These are phyloP conservation scores for Zalaria sp. DNA, from an alignment of 2,329 filamentous ascomycete species.

Conservation along the genomic window DNA sequence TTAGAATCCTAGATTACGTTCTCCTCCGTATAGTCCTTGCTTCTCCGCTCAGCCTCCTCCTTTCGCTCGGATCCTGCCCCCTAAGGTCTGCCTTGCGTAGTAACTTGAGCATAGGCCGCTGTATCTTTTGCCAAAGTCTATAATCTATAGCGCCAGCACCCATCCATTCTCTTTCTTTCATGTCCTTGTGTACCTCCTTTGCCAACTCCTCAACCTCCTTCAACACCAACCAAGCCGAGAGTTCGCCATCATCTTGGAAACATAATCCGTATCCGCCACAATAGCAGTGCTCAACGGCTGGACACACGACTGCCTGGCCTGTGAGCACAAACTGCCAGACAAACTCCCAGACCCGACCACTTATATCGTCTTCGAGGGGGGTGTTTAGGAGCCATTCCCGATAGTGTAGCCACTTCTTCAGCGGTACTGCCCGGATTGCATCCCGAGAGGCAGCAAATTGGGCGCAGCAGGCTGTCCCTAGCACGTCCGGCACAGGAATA, in stretches of 20 bases:
- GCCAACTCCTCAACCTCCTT: background rate
- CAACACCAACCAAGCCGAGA: slow-evolving; percentile 32
- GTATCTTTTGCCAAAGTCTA: background rate
- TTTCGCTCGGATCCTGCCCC: background rate
- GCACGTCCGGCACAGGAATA: slow-evolving; percentile 25
- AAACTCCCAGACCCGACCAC: slow-evolving; percentile 52
- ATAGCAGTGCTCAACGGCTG: slow-evolving; percentile 42
- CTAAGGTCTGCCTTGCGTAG: background rate
- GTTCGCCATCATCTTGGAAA: slow-evolving; percentile 37
- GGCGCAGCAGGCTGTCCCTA: slow-evolving; percentile 48
- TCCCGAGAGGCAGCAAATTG: slow-evolving; percentile 49
- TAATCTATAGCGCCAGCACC: background rate
- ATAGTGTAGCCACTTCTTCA: slow-evolving; percentile 39
- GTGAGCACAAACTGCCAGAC: slow-evolving; percentile 52
- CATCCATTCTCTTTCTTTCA: background rate
- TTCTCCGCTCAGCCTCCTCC: background rate
- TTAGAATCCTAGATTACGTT: too few relatives aligned
- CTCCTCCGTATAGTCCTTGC: too few relatives aligned
- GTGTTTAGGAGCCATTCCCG: slow-evolving; percentile 47
- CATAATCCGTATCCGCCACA: slow-evolving; percentile 52
- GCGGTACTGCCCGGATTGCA: slow-evolving; percentile 38
- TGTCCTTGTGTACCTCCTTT: background rate
- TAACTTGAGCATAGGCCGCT: background rate
- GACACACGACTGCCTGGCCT: slow-evolving; percentile 32
- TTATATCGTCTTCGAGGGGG: slow-evolving; percentile 38